These are phyloP conservation scores for Irpex sp. DNA, from an alignment of 1,284 basidiomycete species.

Conservation along the genomic window DNA sequence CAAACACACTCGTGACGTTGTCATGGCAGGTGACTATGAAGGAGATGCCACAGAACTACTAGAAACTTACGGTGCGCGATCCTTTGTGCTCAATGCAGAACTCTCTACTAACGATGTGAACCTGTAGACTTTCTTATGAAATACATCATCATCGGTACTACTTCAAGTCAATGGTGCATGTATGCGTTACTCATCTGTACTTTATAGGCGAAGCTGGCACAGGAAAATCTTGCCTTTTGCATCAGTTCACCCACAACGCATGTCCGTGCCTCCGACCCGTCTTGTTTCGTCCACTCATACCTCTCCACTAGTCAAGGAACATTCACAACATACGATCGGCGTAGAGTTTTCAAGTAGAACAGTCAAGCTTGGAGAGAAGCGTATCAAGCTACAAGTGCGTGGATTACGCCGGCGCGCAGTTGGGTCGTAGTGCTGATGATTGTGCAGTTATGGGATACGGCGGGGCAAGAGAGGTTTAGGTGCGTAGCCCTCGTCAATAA, in stretches of 20 bases:
- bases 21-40: constrained; percentile 62
- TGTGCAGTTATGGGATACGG: constrained; percentile 91
- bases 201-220: constrained; percentile 87
- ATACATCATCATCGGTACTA: constrained; percentile 90
- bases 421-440: background rate
- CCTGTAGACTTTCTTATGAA: constrained; percentile 91
- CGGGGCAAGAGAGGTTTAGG: constrained; percentile 93
- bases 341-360: constrained; percentile 93
- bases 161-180: background rate
- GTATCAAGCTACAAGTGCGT: constrained; percentile 88
- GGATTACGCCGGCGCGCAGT: background rate
- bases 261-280: constrained; percentile 53
- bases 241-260: constrained; percentile 93
- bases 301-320: constrained; percentile 77
- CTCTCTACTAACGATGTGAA: constrained; percentile 6
- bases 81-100: background rate
- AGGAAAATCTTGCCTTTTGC: constrained; percentile 94
- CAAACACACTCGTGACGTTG: constrained; percentile 11
- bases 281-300: constrained; percentile 1
- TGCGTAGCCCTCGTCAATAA: constrained; percentile 28
- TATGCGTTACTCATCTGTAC: background rate
- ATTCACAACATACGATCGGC: constrained; percentile 96
- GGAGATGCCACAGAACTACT: constrained; percentile 84
- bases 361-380: constrained; percentile 86
- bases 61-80: constrained; percentile 81